phyloP scores from a whole-genome alignment of 192 early-diverging fungal species.

The Rhizophagus prolifer region DNA sequence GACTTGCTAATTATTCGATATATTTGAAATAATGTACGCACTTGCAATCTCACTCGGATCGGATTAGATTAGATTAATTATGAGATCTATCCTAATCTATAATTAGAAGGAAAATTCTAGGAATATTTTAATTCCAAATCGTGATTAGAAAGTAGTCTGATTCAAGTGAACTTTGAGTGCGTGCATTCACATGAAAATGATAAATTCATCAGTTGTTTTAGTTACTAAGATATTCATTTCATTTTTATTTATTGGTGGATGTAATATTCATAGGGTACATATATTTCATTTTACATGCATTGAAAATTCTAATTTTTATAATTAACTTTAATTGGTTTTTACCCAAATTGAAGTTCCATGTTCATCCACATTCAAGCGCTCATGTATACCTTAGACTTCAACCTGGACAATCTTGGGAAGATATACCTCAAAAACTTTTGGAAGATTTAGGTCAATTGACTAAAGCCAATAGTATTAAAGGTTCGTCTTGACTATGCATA shows the following conservation, averaged over 20 bases:
- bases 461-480: conserved; percentile 97
- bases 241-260: neutral
- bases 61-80: neutral
- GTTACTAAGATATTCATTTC: neutral
- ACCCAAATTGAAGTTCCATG: conserved; percentile 76
- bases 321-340: neutral
- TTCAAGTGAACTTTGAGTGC: neutral
- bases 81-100: neutral
- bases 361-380: conserved; percentile 94
- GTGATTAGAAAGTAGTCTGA: too few species aligned
- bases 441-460: conserved; percentile 90
- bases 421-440: conserved; percentile 70
- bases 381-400: conserved; percentile 93
- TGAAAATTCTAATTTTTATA: neutral
- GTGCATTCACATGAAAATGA: neutral
- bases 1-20: neutral
- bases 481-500: conserved; percentile 26
- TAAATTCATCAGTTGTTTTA: neutral
- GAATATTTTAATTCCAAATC: too few species aligned
- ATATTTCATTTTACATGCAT: neutral
- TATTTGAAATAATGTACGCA: neutral
- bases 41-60: neutral
- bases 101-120: too few species aligned
- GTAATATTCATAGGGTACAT: conserved; percentile 2
- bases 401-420: conserved; percentile 72